A percentile compares a stretch with the other conserved stretches of the same genome.
Evolutionary conservation across 106 monocot genomes (phyloP).

Genomic region (Ottelia alismoides): DNA sequence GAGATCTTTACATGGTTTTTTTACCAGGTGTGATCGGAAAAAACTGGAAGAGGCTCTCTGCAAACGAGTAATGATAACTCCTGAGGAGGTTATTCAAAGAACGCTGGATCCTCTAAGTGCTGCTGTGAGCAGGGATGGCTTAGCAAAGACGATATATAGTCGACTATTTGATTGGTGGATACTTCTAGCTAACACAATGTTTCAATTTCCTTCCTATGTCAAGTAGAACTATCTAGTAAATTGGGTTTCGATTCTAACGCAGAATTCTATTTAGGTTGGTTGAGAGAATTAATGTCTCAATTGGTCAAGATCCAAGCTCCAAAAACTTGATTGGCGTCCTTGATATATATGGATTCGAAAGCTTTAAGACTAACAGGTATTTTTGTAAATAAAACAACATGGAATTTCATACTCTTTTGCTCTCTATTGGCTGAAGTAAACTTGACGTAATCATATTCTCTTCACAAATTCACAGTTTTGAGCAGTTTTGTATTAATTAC

Average conservation of each 20-base stretch:
- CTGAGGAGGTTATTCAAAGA: conserved; percentile 97
- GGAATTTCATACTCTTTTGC: neutral
- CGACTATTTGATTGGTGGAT: conserved; percentile 94
- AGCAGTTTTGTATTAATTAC: conserved; percentile 91
- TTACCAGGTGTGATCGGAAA: conserved; percentile 79
- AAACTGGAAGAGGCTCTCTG: conserved; percentile 88
- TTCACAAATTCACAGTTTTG: conserved; percentile 73
- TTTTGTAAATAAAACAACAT: neutral
- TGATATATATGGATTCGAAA: conserved; percentile 99
- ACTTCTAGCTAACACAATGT: neutral
- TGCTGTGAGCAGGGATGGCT: conserved; percentile 82
- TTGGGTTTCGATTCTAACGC: neutral
- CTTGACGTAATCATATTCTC: neutral
- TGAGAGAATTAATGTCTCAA: conserved; percentile 91
- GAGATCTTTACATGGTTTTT: neutral
- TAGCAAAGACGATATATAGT: conserved; percentile 93
- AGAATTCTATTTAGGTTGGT: conserved; percentile 47
- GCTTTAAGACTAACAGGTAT: conserved; percentile 81
- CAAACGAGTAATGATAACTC: conserved; percentile 95
- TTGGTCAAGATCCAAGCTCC: conserved; percentile 84
- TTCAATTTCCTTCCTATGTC: neutral
- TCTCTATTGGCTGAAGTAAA: neutral
- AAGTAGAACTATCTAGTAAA: neutral
- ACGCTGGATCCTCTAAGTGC: conserved; percentile 76
- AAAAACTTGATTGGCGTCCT: conserved; percentile 91